Conservation (phyloP, 1,284 basidiomycete species). For the Leccinum pachyderme region DNA sequence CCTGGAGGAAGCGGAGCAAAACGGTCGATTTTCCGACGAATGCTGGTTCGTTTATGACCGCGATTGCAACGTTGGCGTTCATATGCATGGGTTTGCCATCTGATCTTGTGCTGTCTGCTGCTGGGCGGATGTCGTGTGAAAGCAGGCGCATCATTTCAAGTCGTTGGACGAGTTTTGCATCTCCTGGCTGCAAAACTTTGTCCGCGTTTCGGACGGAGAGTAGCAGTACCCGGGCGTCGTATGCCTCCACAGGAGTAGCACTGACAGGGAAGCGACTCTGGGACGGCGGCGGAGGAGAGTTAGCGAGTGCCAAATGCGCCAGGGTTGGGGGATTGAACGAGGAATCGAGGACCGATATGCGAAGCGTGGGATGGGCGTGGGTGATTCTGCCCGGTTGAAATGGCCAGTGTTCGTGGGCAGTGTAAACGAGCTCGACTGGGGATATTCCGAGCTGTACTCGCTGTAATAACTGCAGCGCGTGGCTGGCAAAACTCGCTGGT, state of each 20-base stretch:
- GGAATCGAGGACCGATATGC: constrained; percentile 78
- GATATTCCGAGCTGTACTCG: constrained; percentile 47
- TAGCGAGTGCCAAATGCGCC: constrained; percentile 82
- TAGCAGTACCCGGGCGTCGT: constrained; percentile 79
- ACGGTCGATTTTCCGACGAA: constrained; percentile 82
- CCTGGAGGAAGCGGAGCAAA: constrained; percentile 52
- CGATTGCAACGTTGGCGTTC: constrained; percentile 67
- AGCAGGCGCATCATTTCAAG: constrained; percentile 81
- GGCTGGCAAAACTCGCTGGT: constrained; percentile 26
- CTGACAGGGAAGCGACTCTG: constrained; percentile 1
- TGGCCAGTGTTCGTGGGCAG: constrained; percentile 59
- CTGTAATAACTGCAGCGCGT: constrained; percentile 37
- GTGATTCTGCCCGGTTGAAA: constrained; percentile 26
- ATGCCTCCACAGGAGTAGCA: constrained; percentile 30
- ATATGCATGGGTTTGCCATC: constrained; percentile 14
- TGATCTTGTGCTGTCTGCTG: constrained; percentile 5
- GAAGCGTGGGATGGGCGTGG: constrained; percentile 32
- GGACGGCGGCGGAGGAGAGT: constrained; percentile 37
- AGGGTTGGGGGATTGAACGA: constrained; percentile 93
- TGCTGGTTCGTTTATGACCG: constrained; percentile 82
- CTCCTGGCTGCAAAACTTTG: constrained; percentile 71
- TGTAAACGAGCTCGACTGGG: constrained; percentile 53
- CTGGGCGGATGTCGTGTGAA: constrained; percentile 48
- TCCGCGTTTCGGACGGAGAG: constrained; percentile 90
- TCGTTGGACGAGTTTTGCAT: constrained; percentile 74